These are phyloP conservation scores for Perkinsus olseni DNA, from an alignment of 169 alveolate genomes.

Conservation along the genomic window DNA sequence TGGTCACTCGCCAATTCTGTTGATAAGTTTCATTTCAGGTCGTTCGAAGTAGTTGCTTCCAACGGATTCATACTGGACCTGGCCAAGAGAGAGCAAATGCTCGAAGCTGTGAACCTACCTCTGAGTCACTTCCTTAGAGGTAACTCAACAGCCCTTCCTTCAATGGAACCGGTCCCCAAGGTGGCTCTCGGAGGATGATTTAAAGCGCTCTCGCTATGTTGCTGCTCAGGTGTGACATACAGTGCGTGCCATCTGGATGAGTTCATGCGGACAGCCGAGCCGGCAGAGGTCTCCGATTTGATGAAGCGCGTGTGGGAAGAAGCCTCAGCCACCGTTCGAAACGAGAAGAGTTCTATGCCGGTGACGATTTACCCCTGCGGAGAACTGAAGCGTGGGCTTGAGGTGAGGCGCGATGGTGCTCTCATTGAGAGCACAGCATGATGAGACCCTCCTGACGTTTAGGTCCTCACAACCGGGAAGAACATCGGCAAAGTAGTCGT, in stretches of 20 bases:
- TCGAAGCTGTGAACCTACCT: background rate
- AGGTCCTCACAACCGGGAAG: background rate
- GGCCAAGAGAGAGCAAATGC: background rate
- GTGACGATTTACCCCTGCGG: background rate
- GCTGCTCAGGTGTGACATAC: background rate
- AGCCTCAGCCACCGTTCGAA: background rate
- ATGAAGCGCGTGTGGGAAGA: background rate
- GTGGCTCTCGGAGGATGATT: too few species aligned
- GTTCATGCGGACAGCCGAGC: background rate
- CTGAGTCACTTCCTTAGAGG: background rate
- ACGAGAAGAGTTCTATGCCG: background rate
- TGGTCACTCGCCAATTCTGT: background rate
- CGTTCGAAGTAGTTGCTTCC: background rate
- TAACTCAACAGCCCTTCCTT: background rate
- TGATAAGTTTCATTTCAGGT: background rate
- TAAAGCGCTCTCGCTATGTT: too few species aligned
- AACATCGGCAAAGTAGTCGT: background rate
- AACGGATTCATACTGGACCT: background rate
- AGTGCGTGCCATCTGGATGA: background rate
- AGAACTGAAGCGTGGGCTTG: background rate
- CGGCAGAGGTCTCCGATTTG: background rate
- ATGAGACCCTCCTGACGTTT: background rate
- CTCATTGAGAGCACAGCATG: background rate
- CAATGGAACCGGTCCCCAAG: background rate
- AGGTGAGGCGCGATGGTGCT: background rate